Evolutionary conservation across 169 alveolate genomes (phyloP).

Genomic region (Plasmodium cynomolgi): DNA sequence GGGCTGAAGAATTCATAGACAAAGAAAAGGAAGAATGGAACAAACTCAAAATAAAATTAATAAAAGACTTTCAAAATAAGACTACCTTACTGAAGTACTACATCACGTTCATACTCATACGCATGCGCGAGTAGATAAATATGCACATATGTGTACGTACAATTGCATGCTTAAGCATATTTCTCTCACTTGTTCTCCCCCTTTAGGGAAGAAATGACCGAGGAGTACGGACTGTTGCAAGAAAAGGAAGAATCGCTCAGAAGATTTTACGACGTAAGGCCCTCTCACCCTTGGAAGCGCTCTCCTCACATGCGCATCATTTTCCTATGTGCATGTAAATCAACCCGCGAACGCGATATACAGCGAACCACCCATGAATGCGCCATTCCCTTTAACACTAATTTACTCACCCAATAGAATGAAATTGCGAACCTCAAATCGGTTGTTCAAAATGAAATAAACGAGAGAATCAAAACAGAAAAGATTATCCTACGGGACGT

Average conservation of each 20-base stretch:
- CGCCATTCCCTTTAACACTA: neutral
- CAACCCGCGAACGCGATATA: neutral
- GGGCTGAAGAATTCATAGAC: conserved; percentile 67
- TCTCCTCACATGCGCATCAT: neutral
- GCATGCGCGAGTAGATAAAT: neutral
- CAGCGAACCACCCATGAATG: neutral
- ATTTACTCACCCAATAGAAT: conserved; percentile 5
- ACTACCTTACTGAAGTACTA: conserved; percentile 52
- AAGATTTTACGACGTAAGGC: conserved; percentile 58
- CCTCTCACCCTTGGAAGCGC: neutral
- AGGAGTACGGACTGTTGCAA: conserved; percentile 45
- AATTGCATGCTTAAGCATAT: neutral
- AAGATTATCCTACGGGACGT: conserved; percentile 48
- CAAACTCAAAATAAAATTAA: conserved; percentile 43
- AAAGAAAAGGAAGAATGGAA: conserved; percentile 72
- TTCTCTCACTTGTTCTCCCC: neutral
- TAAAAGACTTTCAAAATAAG: conserved; percentile 62
- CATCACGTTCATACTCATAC: neutral
- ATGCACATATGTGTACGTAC: neutral
- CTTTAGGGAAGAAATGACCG: conserved; percentile 53
- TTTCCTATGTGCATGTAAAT: neutral
- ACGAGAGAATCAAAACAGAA: conserved; percentile 68
- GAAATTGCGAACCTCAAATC: conserved; percentile 47
- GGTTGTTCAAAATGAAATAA: conserved; percentile 48
- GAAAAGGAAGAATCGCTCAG: conserved; percentile 71